phyloP scores from a whole-genome alignment of 371 early-diverging fungal genomes.

The Mortierella sp. region DNA sequence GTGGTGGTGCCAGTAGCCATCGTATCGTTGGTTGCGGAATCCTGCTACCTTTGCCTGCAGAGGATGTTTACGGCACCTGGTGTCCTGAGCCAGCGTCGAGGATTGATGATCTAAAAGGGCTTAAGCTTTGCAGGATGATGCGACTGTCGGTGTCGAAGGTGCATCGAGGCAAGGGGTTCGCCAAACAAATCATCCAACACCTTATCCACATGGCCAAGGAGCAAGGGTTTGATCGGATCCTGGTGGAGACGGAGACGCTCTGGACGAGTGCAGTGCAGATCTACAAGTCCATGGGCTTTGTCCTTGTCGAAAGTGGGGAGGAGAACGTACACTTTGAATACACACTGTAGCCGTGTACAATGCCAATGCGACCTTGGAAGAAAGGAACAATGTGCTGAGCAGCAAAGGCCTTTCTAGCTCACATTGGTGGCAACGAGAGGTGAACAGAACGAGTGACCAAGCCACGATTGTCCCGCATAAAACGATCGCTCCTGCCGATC shows the following conservation, averaged over 20 bases:
- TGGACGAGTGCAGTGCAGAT: constrained; percentile 49
- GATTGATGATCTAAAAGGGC: neutral
- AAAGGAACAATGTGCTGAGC: neutral
- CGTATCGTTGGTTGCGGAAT: constrained; percentile 34
- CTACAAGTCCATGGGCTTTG: constrained; percentile 31
- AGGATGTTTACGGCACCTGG: constrained; percentile 43
- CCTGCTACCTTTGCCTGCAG: constrained; percentile 40
- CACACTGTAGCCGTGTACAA: neutral
- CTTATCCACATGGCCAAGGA: constrained; percentile 19
- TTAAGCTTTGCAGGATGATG: constrained; percentile 42
- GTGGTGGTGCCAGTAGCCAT: too few species aligned
- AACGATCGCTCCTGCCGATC: neutral
- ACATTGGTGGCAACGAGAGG: too few species aligned
- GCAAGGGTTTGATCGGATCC: constrained; percentile 23
- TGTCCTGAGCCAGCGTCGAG: constrained; percentile 17
- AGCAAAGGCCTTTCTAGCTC: neutral
- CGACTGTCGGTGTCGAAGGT: constrained; percentile 34
- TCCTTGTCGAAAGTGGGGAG: constrained; percentile 15
- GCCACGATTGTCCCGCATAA: too few species aligned
- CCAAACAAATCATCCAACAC: constrained; percentile 25
- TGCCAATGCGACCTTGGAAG: too few species aligned
- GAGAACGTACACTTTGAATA: constrained; percentile 32
- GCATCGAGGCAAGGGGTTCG: constrained; percentile 35
- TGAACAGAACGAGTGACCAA: too few species aligned
- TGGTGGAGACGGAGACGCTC: constrained; percentile 37